Evolutionary conservation across 257 asterid species (phyloP).

Genomic region (Asclepias syriaca): DNA sequence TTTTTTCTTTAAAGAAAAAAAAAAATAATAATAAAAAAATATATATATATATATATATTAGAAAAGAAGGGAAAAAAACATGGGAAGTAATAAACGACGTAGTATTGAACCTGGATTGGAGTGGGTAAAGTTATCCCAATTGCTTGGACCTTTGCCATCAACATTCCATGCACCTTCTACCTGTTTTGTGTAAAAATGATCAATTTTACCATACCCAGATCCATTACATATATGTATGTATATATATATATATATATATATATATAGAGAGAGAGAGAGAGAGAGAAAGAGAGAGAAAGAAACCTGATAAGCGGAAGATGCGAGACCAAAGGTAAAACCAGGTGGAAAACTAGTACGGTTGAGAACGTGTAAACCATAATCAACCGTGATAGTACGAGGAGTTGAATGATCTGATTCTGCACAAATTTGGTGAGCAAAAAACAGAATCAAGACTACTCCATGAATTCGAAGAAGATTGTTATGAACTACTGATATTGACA

Average conservation of each 20-base stretch:
- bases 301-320: neutral
- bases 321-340: neutral
- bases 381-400: neutral
- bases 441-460: neutral
- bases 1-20: too few relatives aligned
- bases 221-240: too few relatives aligned
- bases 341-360: neutral
- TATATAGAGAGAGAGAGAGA: too few relatives aligned
- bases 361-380: neutral
- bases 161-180: constrained; percentile 10
- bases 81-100: too few relatives aligned
- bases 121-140: constrained; percentile 7
- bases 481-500: neutral
- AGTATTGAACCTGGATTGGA: neutral
- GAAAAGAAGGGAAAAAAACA: too few relatives aligned
- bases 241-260: too few relatives aligned
- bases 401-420: too few relatives aligned
- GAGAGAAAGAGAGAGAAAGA: too few relatives aligned
- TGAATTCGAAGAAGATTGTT: neutral
- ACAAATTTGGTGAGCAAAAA: too few relatives aligned
- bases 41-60: too few relatives aligned
- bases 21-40: too few relatives aligned
- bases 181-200: neutral
- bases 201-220: too few relatives aligned
- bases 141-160: constrained; percentile 3